Percentiles rank a stretch among this genome's conserved stretches.
Conservation (phyloP, 345 rosid genomes). For the Eucalyptus dawsonii region DNA sequence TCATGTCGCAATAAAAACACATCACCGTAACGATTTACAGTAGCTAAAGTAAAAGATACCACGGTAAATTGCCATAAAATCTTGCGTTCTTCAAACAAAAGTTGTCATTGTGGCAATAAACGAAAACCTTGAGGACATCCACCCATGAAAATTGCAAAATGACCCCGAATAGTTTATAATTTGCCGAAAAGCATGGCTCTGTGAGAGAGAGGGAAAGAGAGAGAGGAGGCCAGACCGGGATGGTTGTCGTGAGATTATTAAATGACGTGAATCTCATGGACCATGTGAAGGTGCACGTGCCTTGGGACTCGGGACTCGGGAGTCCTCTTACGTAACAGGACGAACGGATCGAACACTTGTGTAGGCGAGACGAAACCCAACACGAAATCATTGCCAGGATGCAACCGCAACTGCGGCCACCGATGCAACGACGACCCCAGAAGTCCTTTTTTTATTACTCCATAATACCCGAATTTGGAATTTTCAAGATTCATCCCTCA, state of each 20-base stretch:
- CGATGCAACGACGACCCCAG: neutral
- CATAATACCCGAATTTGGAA: neutral
- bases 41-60: neutral
- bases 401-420: neutral
- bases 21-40: neutral
- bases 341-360: neutral
- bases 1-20: neutral
- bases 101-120: neutral
- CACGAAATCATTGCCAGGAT: neutral
- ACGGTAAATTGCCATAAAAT: neutral
- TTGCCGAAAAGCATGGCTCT: neutral
- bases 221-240: neutral
- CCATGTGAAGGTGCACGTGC: neutral
- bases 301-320: neutral
- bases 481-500: neutral
- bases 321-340: neutral
- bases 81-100: neutral
- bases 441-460: neutral
- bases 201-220: neutral
- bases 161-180: neutral
- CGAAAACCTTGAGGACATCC: neutral
- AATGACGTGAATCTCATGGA: neutral
- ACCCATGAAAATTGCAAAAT: neutral
- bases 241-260: neutral
- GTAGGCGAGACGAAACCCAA: neutral